Evolutionary conservation across 495 filamentous ascomycete species (phyloP).

Genomic region (Platismatia glauca): DNA sequence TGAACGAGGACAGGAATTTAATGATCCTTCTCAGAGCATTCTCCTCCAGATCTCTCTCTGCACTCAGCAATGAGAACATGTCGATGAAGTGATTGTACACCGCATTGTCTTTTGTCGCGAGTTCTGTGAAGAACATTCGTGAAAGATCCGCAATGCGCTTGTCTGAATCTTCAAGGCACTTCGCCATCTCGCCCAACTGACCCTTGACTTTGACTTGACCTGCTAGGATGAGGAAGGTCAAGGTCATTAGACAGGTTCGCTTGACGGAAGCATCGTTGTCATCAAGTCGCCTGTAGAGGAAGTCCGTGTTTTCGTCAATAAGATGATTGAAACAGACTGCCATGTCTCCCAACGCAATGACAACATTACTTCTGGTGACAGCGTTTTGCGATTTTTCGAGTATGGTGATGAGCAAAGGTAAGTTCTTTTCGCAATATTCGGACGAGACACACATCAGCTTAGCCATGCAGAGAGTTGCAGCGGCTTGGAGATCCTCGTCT

Average conservation of each 20-base stretch:
- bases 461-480: constrained; percentile 90
- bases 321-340: constrained; percentile 99
- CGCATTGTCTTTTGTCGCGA: constrained; percentile 95
- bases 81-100: constrained; percentile 99
- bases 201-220: constrained; percentile 99
- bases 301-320: constrained; percentile 98
- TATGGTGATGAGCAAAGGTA: constrained; percentile 93
- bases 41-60: constrained; percentile 73
- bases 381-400: constrained; percentile 88
- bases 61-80: constrained; percentile 90
- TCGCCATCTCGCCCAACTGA: constrained; percentile 98
- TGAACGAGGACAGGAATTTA: constrained; percentile 86
- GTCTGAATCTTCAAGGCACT: constrained; percentile 92
- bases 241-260: constrained; percentile 94
- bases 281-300: constrained; percentile 85
- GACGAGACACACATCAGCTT: constrained; percentile 96
- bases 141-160: constrained; percentile 87
- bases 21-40: constrained; percentile 75
- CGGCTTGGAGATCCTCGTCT: constrained; percentile 79
- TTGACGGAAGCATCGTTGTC: constrained; percentile 86
- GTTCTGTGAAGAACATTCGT: constrained; percentile 96
- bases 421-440: constrained; percentile 89
- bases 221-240: constrained; percentile 94
- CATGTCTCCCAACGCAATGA: constrained; percentile 97
- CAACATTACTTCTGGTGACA: constrained; percentile 86